These are phyloP conservation scores for Beverwykella pulmonaria DNA, from an alignment of 495 filamentous ascomycete genomes.

Conservation along the genomic window DNA sequence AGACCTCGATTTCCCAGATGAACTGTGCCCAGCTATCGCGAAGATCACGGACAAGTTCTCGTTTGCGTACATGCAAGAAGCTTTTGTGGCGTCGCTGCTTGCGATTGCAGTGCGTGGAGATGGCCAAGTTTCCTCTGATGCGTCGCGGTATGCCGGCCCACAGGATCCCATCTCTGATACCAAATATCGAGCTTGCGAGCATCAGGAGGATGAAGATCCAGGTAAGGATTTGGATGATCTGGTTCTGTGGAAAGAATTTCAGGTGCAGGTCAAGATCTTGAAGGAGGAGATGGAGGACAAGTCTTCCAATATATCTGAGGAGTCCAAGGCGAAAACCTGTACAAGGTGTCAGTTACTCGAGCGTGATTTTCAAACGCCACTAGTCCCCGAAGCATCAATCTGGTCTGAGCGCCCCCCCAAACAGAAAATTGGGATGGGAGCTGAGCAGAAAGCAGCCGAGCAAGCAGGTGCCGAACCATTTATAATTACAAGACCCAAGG, in stretches of 20 bases:
- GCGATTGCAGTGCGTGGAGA: conserved; percentile 39
- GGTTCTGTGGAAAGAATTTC: conserved; percentile 49
- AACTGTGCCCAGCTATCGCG: conserved; percentile 44
- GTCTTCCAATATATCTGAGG: background rate
- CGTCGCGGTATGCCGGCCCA: conserved; percentile 37
- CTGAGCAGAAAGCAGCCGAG: too few relatives aligned
- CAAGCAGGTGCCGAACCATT: too few relatives aligned
- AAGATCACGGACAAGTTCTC: conserved; percentile 47
- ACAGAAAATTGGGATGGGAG: too few relatives aligned
- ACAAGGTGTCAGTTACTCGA: too few relatives aligned
- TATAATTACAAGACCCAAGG: too few relatives aligned
- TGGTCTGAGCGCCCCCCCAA: too few relatives aligned
- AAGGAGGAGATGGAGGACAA: conserved; percentile 46
- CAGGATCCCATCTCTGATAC: conserved; percentile 22
- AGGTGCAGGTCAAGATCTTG: conserved; percentile 48
- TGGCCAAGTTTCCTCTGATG: background rate
- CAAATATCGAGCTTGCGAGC: background rate
- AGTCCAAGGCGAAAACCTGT: too few relatives aligned
- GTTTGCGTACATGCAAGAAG: conserved; percentile 51
- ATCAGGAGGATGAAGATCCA: conserved; percentile 4
- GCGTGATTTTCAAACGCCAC: too few relatives aligned
- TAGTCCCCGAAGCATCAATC: too few relatives aligned
- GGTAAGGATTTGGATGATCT: conserved; percentile 39
- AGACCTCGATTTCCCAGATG: conserved; percentile 47
- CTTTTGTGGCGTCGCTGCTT: conserved; percentile 45